phyloP scores from a whole-genome alignment of 1,139 yeast species.

The Geotrichum citri-aurantii region DNA sequence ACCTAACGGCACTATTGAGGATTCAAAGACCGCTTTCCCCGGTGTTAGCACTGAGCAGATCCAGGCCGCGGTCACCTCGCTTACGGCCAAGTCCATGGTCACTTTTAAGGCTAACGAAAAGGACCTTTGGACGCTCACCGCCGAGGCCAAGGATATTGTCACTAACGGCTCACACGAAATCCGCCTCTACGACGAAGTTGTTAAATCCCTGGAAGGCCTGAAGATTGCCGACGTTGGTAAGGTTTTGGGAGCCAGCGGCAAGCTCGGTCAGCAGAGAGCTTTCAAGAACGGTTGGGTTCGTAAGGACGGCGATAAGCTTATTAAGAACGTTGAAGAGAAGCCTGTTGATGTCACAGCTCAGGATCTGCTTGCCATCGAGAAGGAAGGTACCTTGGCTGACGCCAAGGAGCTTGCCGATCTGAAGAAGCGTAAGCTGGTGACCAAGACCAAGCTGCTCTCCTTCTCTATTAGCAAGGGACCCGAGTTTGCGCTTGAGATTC shows the following conservation, averaged over 20 bases:
- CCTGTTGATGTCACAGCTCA: conserved; percentile 66
- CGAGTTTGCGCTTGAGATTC: conserved; percentile 75
- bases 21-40: conserved; percentile 57
- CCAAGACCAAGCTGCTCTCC: conserved; percentile 66
- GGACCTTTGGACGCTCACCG: conserved; percentile 69
- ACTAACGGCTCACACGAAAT: conserved; percentile 84
- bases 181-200: conserved; percentile 70
- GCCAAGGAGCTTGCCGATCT: conserved; percentile 72
- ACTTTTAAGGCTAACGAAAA: conserved; percentile 66
- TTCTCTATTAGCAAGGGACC: conserved; percentile 74
- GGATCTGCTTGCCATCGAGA: conserved; percentile 54
- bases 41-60: conserved; percentile 48
- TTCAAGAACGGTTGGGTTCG: conserved; percentile 95
- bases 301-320: conserved; percentile 76
- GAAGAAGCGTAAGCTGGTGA: conserved; percentile 86
- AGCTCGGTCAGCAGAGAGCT: conserved; percentile 96
- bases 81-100: conserved; percentile 80
- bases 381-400: conserved; percentile 53
- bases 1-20: conserved; percentile 50
- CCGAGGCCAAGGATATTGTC: conserved; percentile 78
- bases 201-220: conserved; percentile 69
- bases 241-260: conserved; percentile 75
- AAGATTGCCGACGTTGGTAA: conserved; percentile 75
- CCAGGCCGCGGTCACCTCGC: conserved; percentile 77
- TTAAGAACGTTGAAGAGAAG: conserved; percentile 43